Evolutionary conservation across 768 basidiomycete genomes (phyloP), one percentile per base, ranked within the genome.

Genomic region (Myochromella boudieri): DNA sequence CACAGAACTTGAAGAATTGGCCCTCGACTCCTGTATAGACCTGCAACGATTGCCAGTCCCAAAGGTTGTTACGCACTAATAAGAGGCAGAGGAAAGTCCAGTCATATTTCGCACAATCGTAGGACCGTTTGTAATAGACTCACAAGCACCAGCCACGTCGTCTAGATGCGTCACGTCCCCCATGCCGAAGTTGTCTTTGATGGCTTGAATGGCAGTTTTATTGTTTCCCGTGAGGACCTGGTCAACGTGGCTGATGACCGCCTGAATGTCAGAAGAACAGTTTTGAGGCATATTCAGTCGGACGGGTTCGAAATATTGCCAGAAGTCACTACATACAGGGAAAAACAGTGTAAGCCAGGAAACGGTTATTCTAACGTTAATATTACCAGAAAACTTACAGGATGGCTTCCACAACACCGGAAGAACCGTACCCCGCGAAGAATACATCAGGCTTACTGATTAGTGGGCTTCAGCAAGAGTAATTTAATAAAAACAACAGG

Each of bases 291-390:
- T 87, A 54, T 78, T 68, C 52, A 78, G 70, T 14, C 78, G 78
- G 53, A 84, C 77, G 10, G 85, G 85, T 50, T 85, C 85, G 63
- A 84, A 87, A 56, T 87, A 89, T 50, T 68, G 69, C 82, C 82
- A 86, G 57, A 78, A 84, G 61, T 84, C 78, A 55, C 48, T 43
- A 37, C 26, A 34, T 34, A 14, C n/a, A 10, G 10, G 25, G 31
- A 22, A 29, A 15, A n/a, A n/a, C n/a, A n/a, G n/a, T 9, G 7
- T 6, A 6, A 34, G 33, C 33, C 5, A 5, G 14, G 33, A n/a
- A 6, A 34, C 14, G 18, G 33, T n/a, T 29, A 6, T 12, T 34
- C 14, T 12, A 34, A n/a, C 33, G 14, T 6, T n/a, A 7, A 26
- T 12, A 14, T 40, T 24, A 44, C 18, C 18, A 2, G 18, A 28